These are phyloP conservation scores for Brassica cretica DNA, from an alignment of 345 rosid genomes.

Conservation along the genomic window DNA sequence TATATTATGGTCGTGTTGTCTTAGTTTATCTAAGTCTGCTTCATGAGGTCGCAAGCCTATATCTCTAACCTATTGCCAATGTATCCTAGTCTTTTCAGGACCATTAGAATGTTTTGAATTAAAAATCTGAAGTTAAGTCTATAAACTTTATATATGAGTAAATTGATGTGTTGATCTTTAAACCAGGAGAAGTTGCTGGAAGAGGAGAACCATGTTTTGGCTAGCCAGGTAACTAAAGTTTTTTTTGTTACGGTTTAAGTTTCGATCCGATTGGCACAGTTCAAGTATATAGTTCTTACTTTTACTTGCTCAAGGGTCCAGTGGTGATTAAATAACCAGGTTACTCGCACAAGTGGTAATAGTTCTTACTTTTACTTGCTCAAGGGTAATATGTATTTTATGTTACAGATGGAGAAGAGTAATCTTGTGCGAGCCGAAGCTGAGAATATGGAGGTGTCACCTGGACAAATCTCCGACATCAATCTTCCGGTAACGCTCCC, in stretches of 20 bases:
- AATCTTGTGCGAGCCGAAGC: neutral
- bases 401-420: constrained; percentile 28
- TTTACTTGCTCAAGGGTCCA: neutral
- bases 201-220: constrained; percentile 8
- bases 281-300: neutral
- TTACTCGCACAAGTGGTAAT: no score
- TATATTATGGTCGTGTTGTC: neutral
- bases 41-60: neutral
- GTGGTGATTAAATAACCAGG: no score
- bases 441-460: constrained; percentile 25
- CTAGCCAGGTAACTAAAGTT: constrained; percentile 6
- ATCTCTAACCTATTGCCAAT: neutral
- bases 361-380: no score
- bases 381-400: neutral
- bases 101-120: neutral
- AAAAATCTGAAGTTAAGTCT: neutral
- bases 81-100: neutral
- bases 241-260: constrained; percentile 1
- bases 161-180: neutral
- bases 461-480: constrained; percentile 27
- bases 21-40: neutral
- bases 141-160: neutral
- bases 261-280: neutral
- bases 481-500: constrained; percentile 37
- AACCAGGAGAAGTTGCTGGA: constrained; percentile 1